Conservation (phyloP, 1,139 yeast species). For the Kodamaea fungicola region DNA sequence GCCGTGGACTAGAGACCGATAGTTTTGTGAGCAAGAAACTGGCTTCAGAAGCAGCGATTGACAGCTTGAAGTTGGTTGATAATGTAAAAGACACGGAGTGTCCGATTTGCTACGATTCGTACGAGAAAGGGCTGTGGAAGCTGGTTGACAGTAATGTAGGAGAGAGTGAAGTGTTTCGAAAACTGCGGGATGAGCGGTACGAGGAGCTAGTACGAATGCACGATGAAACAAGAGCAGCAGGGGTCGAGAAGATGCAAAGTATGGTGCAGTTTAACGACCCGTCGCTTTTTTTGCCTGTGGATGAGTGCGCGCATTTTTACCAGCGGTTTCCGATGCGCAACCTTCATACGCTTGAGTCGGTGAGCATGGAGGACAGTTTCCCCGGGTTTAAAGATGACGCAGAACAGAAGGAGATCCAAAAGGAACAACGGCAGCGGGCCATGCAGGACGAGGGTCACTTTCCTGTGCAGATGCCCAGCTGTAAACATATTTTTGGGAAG, state of each 20-base stretch:
- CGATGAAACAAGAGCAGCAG: not conserved
- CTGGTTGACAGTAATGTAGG: not conserved
- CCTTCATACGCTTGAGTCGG: conserved; percentile 21
- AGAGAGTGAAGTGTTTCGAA: conserved; percentile 1
- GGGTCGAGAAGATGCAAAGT: conserved; percentile 3
- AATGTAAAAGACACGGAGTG: conserved; percentile 27
- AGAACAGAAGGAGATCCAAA: conserved; percentile 8
- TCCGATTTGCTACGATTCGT: conserved; percentile 41
- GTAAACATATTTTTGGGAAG: conserved; percentile 42
- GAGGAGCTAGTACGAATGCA: too few relatives aligned
- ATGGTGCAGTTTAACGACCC: conserved; percentile 32
- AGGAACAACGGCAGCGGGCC: conserved; percentile 12
- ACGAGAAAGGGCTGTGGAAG: conserved; percentile 18
- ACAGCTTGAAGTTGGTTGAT: conserved; percentile 25
- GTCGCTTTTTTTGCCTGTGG: conserved; percentile 36
- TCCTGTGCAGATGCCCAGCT: conserved; percentile 44
- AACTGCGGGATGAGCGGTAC: not conserved
- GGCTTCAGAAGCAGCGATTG: conserved; percentile 43
- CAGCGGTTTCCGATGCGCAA: conserved; percentile 34
- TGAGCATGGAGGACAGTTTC: conserved; percentile 27
- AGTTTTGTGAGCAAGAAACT: conserved; percentile 23
- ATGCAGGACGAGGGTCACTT: conserved; percentile 26
- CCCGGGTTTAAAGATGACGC: conserved; percentile 27
- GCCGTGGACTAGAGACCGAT: conserved; percentile 27
- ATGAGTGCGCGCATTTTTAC: conserved; percentile 27